Percentiles rank a stretch among this genome's conserved stretches.
Evolutionary conservation across 2,329 filamentous ascomycete genomes (phyloP).

Genomic region (Ascomycota sp.): DNA sequence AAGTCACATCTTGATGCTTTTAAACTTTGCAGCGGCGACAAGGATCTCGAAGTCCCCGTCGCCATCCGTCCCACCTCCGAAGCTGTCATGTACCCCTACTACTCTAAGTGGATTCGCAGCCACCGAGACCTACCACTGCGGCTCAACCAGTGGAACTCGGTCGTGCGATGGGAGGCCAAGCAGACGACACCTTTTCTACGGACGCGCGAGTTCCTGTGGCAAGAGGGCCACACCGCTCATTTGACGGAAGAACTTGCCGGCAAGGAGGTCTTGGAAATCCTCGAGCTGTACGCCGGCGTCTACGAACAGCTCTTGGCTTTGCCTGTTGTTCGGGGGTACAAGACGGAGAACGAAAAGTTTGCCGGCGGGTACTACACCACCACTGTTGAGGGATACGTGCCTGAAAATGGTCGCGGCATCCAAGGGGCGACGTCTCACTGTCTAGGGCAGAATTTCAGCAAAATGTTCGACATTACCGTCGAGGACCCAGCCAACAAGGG

Average conservation of each 20-base stretch:
- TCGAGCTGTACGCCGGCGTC: slow-evolving; percentile 78
- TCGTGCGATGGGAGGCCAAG: slow-evolving; percentile 91
- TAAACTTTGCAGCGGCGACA: slow-evolving; percentile 48
- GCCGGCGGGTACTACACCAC: slow-evolving; percentile 93
- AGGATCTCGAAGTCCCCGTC: slow-evolving; percentile 66
- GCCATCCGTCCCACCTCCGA: slow-evolving; percentile 50
- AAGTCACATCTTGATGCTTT: not conserved
- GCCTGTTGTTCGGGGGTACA: slow-evolving; percentile 78
- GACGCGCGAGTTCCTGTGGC: slow-evolving; percentile 92
- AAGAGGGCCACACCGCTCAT: slow-evolving; percentile 85
- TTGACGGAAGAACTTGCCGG: slow-evolving; percentile 64
- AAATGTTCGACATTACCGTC: slow-evolving; percentile 97
- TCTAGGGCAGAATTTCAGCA: slow-evolving; percentile 93
- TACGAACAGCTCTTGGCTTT: slow-evolving; percentile 90
- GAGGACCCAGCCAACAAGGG: slow-evolving; percentile 76
- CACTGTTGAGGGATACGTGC: slow-evolving; percentile 92
- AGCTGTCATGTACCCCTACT: slow-evolving; percentile 88
- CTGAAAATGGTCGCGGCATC: slow-evolving; percentile 85
- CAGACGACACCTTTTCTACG: slow-evolving; percentile 73
- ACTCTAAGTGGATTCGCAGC: slow-evolving; percentile 89
- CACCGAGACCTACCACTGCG: slow-evolving; percentile 87
- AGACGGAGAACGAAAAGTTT: slow-evolving; percentile 98
- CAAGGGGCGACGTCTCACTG: slow-evolving; percentile 91
- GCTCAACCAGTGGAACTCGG: slow-evolving; percentile 95
- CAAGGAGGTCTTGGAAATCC: slow-evolving; percentile 76